Base-by-base conservation (phyloP, 176 grass and related monocot genomes). In the Pontederia crassipes region DNA sequence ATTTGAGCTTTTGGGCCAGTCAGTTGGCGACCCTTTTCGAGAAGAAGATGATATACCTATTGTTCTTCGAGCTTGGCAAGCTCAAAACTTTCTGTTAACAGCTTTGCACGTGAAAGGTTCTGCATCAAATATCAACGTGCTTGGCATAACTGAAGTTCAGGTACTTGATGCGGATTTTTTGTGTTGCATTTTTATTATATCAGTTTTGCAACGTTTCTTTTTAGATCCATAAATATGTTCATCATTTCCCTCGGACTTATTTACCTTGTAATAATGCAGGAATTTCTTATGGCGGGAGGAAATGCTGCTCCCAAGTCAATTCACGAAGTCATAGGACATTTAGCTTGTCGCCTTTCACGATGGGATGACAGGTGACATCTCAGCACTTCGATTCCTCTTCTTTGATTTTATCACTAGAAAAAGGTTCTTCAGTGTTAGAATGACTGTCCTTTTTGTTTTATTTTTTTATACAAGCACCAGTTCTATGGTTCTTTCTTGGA, bases 81-180 rank as follows among this genome's bases (percentile, higher is more conserved):
- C 87, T 50, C 84, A 91, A 40, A 89, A 98, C 40, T 98, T 86
- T 77, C 74, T 98, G 51, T 65, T 98, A 48, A 91, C 87, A 69
- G 68, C 79, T 76, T 74, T 98, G 81, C 93, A 92, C 81, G 77
- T 98, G 13, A 98, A 98, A 87, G 93, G 93, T 35, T 74, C 63
- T 71, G 74, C 87, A 49, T 69, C 81, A 0, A 89, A 77, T 68
- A 65, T 92, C 54, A 98, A 98, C 79, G 84, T 98, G 72, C 74
- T 98, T 77, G 88, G 93, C 50, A 78, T 98, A 67, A 98, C 93
- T 89, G 93, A 98, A 89, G 88, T 98, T 29, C 84, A 92, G 87
- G 88, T 98, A 92, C 12, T 10, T 74, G 48, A 35, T 60, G 28
- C 8, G 69, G 49, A 9, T 52, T 18, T 65, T 0, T 59, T 59